Percentiles rank a stretch among this genome's conserved stretches.
Evolutionary conservation across 352 stramenopile species (phyloP).

Genomic region (Albugo candida): DNA sequence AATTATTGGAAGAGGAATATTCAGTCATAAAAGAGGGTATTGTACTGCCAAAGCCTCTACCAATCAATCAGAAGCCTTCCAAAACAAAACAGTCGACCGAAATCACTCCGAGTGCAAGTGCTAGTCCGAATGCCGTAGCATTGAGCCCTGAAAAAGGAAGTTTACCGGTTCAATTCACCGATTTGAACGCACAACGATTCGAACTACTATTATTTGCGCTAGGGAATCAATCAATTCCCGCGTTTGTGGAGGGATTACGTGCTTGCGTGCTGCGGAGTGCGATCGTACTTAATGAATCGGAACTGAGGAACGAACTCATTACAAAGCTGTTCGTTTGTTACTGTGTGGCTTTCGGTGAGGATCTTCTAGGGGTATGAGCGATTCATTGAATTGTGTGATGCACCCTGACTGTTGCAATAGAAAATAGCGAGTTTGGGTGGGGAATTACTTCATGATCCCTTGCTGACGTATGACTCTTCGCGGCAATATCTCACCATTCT

Average conservation of each 20-base stretch:
- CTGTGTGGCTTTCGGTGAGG: slow-evolving; percentile 30
- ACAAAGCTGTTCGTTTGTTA: slow-evolving; percentile 52
- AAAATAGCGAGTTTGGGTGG: slow-evolving; percentile 30
- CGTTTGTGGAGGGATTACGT: neutral
- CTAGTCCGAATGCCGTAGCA: slow-evolving; percentile 3
- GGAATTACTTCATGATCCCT: slow-evolving; percentile 42
- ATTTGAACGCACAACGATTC: too few relatives aligned
- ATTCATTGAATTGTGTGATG: neutral
- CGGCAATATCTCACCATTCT: slow-evolving; percentile 41
- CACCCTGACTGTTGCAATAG: slow-evolving; percentile 9
- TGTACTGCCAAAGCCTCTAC: slow-evolving; percentile 27
- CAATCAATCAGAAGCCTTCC: slow-evolving; percentile 17
- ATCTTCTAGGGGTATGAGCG: slow-evolving; percentile 33
- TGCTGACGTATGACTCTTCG: slow-evolving; percentile 32
- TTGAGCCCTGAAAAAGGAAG: slow-evolving; percentile 2
- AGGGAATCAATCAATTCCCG: too few relatives aligned
- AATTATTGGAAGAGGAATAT: slow-evolving; percentile 31
- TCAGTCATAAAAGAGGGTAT: slow-evolving; percentile 18
- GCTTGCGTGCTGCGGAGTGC: slow-evolving; percentile 30
- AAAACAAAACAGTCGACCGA: slow-evolving; percentile 17
- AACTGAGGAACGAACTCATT: slow-evolving; percentile 39
- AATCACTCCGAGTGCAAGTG: slow-evolving; percentile 5
- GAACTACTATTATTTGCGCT: too few relatives aligned
- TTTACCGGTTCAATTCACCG: neutral
- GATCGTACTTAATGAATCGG: slow-evolving; percentile 40